Evolutionary conservation across 2,329 filamentous ascomycete species (phyloP).

Genomic region (Sarocladiaceae sp.): DNA sequence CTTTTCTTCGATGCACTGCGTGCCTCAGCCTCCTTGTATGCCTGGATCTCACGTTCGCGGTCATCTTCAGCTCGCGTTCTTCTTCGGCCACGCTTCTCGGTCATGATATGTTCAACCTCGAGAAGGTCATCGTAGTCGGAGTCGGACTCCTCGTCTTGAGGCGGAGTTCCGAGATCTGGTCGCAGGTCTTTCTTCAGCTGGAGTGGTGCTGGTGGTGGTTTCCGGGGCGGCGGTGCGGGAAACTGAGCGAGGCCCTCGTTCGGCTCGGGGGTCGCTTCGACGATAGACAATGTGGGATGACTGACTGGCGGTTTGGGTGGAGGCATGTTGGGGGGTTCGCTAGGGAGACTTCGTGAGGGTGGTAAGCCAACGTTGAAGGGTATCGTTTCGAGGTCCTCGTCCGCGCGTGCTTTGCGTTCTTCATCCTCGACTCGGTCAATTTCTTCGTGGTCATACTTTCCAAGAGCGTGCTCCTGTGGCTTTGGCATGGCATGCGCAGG

Average conservation of each 20-base stretch:
- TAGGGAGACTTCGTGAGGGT: slow-evolving; percentile 49
- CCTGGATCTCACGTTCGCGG: slow-evolving; percentile 63
- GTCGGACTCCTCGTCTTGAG: slow-evolving; percentile 61
- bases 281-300: slow-evolving; percentile 32
- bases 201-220: slow-evolving; percentile 78
- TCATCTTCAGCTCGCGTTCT: slow-evolving; percentile 88
- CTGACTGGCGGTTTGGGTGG: slow-evolving; percentile 43
- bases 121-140: slow-evolving; percentile 79
- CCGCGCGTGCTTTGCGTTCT: slow-evolving; percentile 38
- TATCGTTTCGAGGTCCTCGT: slow-evolving; percentile 36
- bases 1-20: slow-evolving; percentile 70
- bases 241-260: slow-evolving; percentile 45
- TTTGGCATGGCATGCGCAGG: slow-evolving; percentile 55
- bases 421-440: slow-evolving; percentile 42
- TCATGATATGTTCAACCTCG: slow-evolving; percentile 58
- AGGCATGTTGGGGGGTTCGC: slow-evolving; percentile 43
- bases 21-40: slow-evolving; percentile 59
- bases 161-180: slow-evolving; percentile 15
- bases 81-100: slow-evolving; percentile 63
- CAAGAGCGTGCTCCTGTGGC: slow-evolving; percentile 51
- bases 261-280: slow-evolving; percentile 36
- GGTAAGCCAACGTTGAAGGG: slow-evolving; percentile 46
- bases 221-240: slow-evolving; percentile 60
- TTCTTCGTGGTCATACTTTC: slow-evolving; percentile 49
- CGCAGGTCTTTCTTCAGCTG: slow-evolving; percentile 44